Percentiles rank a stretch among this genome's conserved stretches.
Evolutionary conservation across 768 basidiomycete species (phyloP).

Genomic region (Agaricus subrufescens): DNA sequence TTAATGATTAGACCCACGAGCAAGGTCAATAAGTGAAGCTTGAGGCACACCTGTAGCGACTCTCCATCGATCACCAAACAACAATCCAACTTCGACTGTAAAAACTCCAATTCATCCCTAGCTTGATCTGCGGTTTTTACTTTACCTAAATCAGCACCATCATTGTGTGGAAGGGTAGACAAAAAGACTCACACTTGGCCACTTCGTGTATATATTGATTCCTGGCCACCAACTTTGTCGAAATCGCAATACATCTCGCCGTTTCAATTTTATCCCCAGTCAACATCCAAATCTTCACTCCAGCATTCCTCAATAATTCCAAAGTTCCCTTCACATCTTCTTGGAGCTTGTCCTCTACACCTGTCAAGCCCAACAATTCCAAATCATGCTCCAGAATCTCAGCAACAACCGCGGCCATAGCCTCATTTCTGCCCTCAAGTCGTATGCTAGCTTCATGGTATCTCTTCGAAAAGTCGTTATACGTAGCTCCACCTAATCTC

Average conservation of each 20-base stretch:
- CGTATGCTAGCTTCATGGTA: constrained; percentile 78
- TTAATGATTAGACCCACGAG: not conserved
- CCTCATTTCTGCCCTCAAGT: constrained; percentile 77
- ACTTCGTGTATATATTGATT: constrained; percentile 98
- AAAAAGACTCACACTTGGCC: constrained; percentile 65
- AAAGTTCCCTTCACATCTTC: constrained; percentile 94
- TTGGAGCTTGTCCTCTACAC: constrained; percentile 98
- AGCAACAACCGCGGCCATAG: constrained; percentile 69
- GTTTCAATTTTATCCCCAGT: constrained; percentile 99
- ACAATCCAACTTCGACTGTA: constrained; percentile 93
- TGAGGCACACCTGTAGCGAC: constrained; percentile 72
- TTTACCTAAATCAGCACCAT: constrained; percentile 25
- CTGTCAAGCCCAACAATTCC: constrained; percentile 89
- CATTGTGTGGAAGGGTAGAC: not conserved
- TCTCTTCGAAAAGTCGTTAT: constrained; percentile 63
- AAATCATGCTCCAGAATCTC: constrained; percentile 83
- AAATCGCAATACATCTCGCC: constrained; percentile 96
- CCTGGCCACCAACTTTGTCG: constrained; percentile 90
- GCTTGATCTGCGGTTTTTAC: constrained; percentile 83
- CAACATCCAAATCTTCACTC: constrained; percentile 99
- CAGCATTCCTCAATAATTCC: constrained; percentile 90
- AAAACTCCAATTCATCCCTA: constrained; percentile 85
- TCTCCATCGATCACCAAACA: constrained; percentile 99
- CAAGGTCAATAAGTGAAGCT: not conserved
- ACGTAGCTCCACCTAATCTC: constrained; percentile 62